Percentiles rank a stretch among this genome's conserved stretches.
phyloP scores from a whole-genome alignment of 2,329 filamentous ascomycete species.

The Clarireedia hainanense region DNA sequence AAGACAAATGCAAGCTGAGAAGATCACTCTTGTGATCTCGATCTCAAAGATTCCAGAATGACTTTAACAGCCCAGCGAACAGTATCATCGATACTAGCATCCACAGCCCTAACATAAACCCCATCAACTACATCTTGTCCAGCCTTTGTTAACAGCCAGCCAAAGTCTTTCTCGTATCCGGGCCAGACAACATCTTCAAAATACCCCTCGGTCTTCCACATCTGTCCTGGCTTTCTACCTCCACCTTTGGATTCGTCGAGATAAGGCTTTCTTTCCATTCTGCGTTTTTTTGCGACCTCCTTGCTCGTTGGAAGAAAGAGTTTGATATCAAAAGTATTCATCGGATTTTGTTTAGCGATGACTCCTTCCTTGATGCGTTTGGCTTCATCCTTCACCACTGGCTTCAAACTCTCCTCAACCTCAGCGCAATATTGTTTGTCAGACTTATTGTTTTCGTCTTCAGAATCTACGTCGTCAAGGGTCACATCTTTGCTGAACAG shows the following conservation, averaged over 20 bases:
- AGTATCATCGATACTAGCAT: slow-evolving; percentile 13
- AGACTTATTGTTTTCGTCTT: not conserved
- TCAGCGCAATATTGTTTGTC: not conserved
- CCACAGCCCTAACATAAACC: slow-evolving; percentile 9
- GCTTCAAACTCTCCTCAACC: not conserved
- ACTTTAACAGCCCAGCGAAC: slow-evolving; percentile 15
- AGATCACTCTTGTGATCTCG: too few species aligned
- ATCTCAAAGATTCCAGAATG: slow-evolving; percentile 1
- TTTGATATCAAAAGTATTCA: slow-evolving; percentile 15
- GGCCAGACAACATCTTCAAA: slow-evolving; percentile 25
- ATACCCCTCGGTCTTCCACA: slow-evolving; percentile 26
- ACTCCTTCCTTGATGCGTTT: not conserved
- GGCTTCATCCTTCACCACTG: not conserved
- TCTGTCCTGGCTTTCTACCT: slow-evolving; percentile 16
- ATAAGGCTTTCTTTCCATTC: slow-evolving; percentile 14
- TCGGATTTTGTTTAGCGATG: not conserved
- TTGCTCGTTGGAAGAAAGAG: slow-evolving; percentile 18
- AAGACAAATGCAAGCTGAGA: too few species aligned
- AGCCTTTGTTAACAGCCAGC: slow-evolving; percentile 13
- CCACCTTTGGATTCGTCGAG: slow-evolving; percentile 11
- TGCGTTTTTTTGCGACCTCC: slow-evolving; percentile 9
- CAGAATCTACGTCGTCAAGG: not conserved
- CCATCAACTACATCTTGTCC: not conserved
- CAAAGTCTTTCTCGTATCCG: slow-evolving; percentile 10
- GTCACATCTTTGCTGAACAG: not conserved